Base-by-base conservation (phyloP, 139 green algal species). In the Zygnema cylindricum region DNA sequence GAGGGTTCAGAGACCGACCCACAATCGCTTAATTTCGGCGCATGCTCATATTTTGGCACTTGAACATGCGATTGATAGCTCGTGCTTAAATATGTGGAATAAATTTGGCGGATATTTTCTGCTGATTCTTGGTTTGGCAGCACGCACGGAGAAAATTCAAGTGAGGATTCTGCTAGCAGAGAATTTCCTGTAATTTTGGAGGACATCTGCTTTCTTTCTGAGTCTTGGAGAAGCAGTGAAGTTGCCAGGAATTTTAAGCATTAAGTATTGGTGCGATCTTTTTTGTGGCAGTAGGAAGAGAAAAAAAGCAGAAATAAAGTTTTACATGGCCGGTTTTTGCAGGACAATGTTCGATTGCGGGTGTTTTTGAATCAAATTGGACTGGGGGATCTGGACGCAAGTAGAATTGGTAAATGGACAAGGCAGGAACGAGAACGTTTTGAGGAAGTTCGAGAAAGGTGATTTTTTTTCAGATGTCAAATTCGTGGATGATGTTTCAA, bases 361-460 rank as follows among this genome's bases (percentile, higher is more conserved):
- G 3, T 43, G 39, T 79, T 79, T 11, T 49, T 79, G 71, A 16
- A 79, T 79, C 39, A 43, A 11, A 79, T 79, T 16, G 71, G 71
- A 49, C 41, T 79, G 7, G 40, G 7, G 11, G 71, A 79, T 49
- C 11, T 79, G 40, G 40, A 43, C 11, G 71, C 71, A 79, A 79
- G 71, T 16, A 79, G 40, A 16, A 79, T 79, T 16, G 11, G 11
- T 25, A 79, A 79, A 49, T 79, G 71, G 71, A 25, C 71, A 57
- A 43, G 39, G 11, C 39, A 3, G 71, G 71, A 79, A 49, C 38
- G 71, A 3, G 16, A 49, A 16, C 71, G 71, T 16, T 79, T 79
- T 79, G 71, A 79, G 11, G 40, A 79, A 43, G 3, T 79, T 25
- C 38, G 40, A 25, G 71, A 79, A 79, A 79, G 71, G 71, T 79